Percentiles rank a stretch among this genome's conserved stretches.
Evolutionary conservation across 495 filamentous ascomycete species (phyloP).

Genomic region (Aspergillus ellipticus): DNA sequence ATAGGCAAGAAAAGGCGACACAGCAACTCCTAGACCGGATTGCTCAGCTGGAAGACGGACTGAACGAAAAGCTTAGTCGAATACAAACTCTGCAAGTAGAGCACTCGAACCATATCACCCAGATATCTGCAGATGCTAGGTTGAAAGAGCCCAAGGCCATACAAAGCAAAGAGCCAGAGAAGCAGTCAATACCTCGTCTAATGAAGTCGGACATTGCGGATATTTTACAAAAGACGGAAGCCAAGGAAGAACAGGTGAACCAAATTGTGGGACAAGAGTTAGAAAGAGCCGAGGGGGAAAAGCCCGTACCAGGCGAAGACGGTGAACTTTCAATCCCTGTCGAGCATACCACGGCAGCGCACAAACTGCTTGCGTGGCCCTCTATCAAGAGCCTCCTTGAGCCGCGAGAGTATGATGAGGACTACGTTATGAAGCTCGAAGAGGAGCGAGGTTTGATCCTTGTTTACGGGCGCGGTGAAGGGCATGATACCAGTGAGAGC

Average conservation of each 20-base stretch:
- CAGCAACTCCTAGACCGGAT: conserved; percentile 35
- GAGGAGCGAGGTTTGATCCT: conserved; percentile 70
- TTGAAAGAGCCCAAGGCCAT: conserved; percentile 9
- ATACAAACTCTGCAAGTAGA: conserved; percentile 17
- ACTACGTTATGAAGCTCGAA: conserved; percentile 73
- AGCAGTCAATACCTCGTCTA: conserved; percentile 7
- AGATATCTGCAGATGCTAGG: conserved; percentile 4
- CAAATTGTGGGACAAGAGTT: background rate
- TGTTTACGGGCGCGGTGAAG: conserved; percentile 77
- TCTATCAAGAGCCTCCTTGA: conserved; percentile 56
- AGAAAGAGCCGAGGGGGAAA: background rate
- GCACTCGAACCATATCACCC: conserved; percentile 7
- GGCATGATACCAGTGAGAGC: conserved; percentile 47
- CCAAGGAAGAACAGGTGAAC: conserved; percentile 14
- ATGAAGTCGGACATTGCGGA: conserved; percentile 19
- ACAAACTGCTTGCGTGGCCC: conserved; percentile 69
- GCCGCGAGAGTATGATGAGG: conserved; percentile 44
- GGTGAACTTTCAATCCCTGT: conserved; percentile 64
- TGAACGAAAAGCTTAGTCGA: conserved; percentile 13
- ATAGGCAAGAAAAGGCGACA: conserved; percentile 41
- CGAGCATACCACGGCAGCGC: conserved; percentile 79
- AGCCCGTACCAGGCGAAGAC: conserved; percentile 24
- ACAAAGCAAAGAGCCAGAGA: conserved; percentile 6
- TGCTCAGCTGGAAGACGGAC: conserved; percentile 26
- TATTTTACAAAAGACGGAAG: conserved; percentile 4